Evolutionary conservation across 2,329 filamentous ascomycete species (phyloP).

Genomic region (Thelonectria discophora): DNA sequence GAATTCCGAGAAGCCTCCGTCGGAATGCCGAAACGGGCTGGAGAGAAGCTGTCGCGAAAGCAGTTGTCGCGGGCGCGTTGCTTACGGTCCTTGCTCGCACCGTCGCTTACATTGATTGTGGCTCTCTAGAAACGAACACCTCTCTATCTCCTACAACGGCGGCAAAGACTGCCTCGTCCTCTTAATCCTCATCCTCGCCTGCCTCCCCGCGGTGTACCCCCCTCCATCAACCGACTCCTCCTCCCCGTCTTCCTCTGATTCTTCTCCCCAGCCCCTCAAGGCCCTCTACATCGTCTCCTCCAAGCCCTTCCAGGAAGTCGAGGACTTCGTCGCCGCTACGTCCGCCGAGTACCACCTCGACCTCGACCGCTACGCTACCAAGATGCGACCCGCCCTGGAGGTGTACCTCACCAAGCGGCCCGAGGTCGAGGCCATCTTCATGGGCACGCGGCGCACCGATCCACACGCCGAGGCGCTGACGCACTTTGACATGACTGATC

Average conservation of each 20-base stretch:
- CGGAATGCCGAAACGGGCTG: not conserved
- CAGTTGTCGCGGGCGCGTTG: too few species aligned
- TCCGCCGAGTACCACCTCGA: slow-evolving; percentile 76
- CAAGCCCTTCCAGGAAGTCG: slow-evolving; percentile 86
- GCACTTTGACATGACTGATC: slow-evolving; percentile 87
- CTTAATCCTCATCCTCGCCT: slow-evolving; percentile 83
- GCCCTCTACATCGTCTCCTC: slow-evolving; percentile 89
- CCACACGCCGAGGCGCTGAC: slow-evolving; percentile 83
- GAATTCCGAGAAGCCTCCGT: slow-evolving; percentile 14
- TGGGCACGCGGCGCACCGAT: slow-evolving; percentile 84
- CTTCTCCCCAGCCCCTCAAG: slow-evolving; percentile 63
- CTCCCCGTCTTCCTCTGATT: slow-evolving; percentile 27
- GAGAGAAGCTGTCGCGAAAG: slow-evolving; percentile 2
- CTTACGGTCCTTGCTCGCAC: not conserved
- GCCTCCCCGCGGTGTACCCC: slow-evolving; percentile 53
- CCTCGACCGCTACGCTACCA: slow-evolving; percentile 75
- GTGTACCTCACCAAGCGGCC: slow-evolving; percentile 75
- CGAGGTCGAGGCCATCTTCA: slow-evolving; percentile 67
- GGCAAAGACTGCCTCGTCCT: slow-evolving; percentile 98
- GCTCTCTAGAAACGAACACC: slow-evolving; percentile 70
- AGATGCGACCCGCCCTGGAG: slow-evolving; percentile 84
- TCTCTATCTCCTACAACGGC: slow-evolving; percentile 95
- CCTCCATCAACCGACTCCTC: slow-evolving; percentile 41
- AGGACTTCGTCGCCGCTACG: slow-evolving; percentile 79
- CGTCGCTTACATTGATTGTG: not conserved